Conservation (phyloP, 352 stramenopile species). For the Phytophthora hibernalis region DNA sequence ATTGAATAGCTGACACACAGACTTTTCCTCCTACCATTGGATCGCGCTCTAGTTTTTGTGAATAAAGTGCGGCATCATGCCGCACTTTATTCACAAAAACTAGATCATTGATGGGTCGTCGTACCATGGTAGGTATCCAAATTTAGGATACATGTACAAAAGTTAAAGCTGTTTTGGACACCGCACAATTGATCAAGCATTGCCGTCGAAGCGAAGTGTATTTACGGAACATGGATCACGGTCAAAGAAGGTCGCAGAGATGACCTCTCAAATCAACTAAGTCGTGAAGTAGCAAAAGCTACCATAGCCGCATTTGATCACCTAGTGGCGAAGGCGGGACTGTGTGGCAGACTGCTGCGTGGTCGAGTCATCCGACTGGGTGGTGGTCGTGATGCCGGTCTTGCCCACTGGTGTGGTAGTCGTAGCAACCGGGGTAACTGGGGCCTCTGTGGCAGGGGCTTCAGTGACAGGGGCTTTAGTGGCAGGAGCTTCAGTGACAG, state of each 20-base stretch:
- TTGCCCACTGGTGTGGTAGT: conserved; percentile 4
- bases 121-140: no score
- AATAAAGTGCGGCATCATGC: no score
- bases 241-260: not conserved
- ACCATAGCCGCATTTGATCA: not conserved
- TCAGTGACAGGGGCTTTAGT: conserved; percentile 10
- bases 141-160: no score
- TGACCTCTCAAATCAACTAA: no score
- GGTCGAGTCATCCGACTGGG: conserved; percentile 20
- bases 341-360: conserved; percentile 21
- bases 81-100: no score
- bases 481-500: conserved; percentile 3
- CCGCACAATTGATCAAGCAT: no score
- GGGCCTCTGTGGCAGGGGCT: conserved; percentile 6
- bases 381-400: conserved; percentile 19
- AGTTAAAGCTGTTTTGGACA: not conserved
- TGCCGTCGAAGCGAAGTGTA: not conserved
- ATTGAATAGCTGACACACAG: no score
- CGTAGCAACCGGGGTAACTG: not conserved
- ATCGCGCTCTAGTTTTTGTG: no score
- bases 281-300: not conserved
- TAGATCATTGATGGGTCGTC: no score
- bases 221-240: not conserved
- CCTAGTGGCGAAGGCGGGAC: conserved; percentile 28
- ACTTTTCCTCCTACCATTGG: no score